These are phyloP conservation scores for Kluyveromyces lactis DNA, from an alignment of 805 yeast genomes.

Conservation along the genomic window DNA sequence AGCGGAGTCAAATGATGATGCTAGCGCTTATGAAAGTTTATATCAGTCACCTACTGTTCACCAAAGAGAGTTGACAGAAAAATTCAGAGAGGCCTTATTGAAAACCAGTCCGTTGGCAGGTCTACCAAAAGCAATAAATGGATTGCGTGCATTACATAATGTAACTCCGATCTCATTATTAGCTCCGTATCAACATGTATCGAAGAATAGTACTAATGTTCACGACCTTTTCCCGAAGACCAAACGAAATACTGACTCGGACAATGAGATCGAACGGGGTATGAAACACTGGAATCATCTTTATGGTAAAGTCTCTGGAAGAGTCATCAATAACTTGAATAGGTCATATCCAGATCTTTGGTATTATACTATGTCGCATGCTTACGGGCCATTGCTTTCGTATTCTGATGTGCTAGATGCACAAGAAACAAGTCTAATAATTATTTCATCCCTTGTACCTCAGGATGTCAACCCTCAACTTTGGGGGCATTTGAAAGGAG, in stretches of 20 bases:
- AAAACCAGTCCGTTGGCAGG: conserved; percentile 78
- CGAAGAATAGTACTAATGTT: conserved; percentile 3
- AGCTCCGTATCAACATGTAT: not conserved
- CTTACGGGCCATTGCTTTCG: conserved; percentile 72
- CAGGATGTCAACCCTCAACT: conserved; percentile 91
- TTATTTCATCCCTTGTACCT: conserved; percentile 75
- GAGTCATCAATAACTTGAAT: conserved; percentile 60
- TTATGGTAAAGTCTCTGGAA: conserved; percentile 63
- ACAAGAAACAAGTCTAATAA: conserved; percentile 66
- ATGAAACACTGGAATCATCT: conserved; percentile 60
- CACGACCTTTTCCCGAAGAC: conserved; percentile 2
- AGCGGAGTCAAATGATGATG: conserved; percentile 6
- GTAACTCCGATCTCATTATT: conserved; percentile 48
- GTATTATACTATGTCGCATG: conserved; percentile 60
- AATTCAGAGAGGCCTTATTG: conserved; percentile 67
- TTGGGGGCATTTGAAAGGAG: conserved; percentile 86
- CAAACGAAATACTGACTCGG: not conserved
- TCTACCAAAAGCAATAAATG: conserved; percentile 76
- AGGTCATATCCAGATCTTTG: conserved; percentile 82
- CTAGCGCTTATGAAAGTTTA: conserved; percentile 12
- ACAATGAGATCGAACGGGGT: conserved; percentile 37
- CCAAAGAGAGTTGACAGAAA: conserved; percentile 33
- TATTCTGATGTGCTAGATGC: conserved; percentile 53
- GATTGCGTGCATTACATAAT: conserved; percentile 54
- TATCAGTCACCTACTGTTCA: conserved; percentile 17